phyloP scores from a whole-genome alignment of 805 yeast species.

The Starmera dryadoides region DNA sequence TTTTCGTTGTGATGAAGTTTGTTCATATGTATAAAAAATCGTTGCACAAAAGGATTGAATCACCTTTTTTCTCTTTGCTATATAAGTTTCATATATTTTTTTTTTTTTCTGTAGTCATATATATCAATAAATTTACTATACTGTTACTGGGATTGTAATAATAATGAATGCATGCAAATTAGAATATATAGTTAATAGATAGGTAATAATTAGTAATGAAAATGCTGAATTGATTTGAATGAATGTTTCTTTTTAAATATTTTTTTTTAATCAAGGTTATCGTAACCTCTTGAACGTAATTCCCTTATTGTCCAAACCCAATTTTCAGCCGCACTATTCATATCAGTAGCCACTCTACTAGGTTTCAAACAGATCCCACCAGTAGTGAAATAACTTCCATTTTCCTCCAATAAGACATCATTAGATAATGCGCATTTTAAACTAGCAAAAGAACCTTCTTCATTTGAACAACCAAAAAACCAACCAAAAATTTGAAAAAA shows the following conservation, averaged over 20 bases:
- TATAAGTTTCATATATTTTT: too few relatives aligned
- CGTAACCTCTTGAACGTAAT: slow-evolving; percentile 45
- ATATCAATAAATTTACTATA: too few relatives aligned
- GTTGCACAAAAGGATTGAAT: too few relatives aligned
- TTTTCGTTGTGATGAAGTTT: too few relatives aligned
- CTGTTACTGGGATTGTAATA: too few relatives aligned
- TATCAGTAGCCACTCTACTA: slow-evolving; percentile 47
- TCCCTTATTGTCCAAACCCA: slow-evolving; percentile 77
- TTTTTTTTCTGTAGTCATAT: too few relatives aligned
- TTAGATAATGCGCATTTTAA: slow-evolving; percentile 55
- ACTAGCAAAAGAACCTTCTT: slow-evolving; percentile 64
- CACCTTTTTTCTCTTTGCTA: too few relatives aligned
- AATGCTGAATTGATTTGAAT: too few relatives aligned
- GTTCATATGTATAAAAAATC: too few relatives aligned
- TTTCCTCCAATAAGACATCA: slow-evolving; percentile 32
- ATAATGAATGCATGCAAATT: too few relatives aligned
- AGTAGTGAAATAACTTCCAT: slow-evolving; percentile 62
- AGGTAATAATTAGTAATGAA: too few relatives aligned
- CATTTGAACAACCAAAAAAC: slow-evolving; percentile 63
- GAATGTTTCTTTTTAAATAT: neutral
- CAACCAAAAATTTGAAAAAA: slow-evolving; percentile 62
- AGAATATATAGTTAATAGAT: too few relatives aligned
- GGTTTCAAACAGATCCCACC: slow-evolving; percentile 52
- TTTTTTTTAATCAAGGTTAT: slow-evolving; percentile 9
- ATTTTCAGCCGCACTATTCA: slow-evolving; percentile 56